Evolutionary conservation across 257 asterid genomes (phyloP).

Genomic region (Solanum rostratum): DNA sequence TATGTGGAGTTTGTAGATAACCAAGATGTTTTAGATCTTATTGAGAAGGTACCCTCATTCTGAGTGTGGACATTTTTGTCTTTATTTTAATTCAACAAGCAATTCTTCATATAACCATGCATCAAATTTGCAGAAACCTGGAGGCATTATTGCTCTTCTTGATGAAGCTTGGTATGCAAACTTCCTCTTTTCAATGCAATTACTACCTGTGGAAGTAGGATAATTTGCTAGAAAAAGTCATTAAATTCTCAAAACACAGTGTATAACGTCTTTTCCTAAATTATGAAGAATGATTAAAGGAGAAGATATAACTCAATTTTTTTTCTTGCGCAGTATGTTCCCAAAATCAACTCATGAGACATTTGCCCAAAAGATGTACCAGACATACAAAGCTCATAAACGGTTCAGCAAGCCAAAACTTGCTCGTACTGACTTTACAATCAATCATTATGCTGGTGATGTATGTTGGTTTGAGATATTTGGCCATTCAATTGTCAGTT

Average conservation of each 20-base stretch:
- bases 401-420: constrained; percentile 96
- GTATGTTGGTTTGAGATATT: constrained; percentile 28
- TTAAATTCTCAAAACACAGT: background rate
- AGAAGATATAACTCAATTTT: constrained; percentile 9
- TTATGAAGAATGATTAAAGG: background rate
- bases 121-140: constrained; percentile 75
- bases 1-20: constrained; percentile 92
- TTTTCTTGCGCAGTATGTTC: constrained; percentile 74
- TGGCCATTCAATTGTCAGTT: constrained; percentile 4
- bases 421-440: constrained; percentile 74
- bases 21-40: constrained; percentile 89
- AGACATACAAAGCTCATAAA: constrained; percentile 76
- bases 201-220: background rate
- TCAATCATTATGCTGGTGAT: constrained; percentile 95
- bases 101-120: background rate
- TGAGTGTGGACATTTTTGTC: background rate
- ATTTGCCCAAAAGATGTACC: constrained; percentile 93
- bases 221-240: background rate
- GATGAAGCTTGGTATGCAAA: constrained; percentile 90
- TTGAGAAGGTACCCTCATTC: constrained; percentile 61
- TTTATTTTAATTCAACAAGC: background rate
- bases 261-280: background rate
- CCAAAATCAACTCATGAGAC: constrained; percentile 97
- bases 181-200: background rate
- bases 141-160: constrained; percentile 94